Conservation (phyloP, 2,329 filamentous ascomycete genomes). For the Alternaria sp. region DNA sequence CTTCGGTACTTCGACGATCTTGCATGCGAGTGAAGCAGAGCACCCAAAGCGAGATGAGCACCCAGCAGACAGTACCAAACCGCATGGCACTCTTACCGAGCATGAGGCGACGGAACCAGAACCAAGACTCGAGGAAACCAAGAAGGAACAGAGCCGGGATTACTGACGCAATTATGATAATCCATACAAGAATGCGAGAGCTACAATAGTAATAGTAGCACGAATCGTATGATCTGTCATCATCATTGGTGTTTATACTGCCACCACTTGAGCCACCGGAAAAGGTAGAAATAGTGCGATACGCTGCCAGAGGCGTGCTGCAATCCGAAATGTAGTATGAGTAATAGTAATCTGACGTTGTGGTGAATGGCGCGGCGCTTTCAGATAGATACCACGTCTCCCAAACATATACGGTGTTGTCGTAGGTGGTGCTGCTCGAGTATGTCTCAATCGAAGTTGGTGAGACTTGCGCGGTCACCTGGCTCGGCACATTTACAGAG, state of each 20-base stretch:
- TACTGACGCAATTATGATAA: conserved; percentile 42
- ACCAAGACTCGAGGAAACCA: conserved; percentile 44
- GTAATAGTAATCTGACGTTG: conserved; percentile 35
- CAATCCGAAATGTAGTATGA: conserved; percentile 37
- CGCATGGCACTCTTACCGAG: conserved; percentile 42
- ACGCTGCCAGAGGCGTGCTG: conserved; percentile 27
- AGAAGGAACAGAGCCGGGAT: conserved; percentile 44
- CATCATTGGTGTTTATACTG: background rate
- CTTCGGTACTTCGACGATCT: conserved; percentile 40
- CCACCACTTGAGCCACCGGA: background rate
- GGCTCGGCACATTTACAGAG: conserved; percentile 33
- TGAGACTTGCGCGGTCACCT: conserved; percentile 36
- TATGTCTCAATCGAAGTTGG: conserved; percentile 33
- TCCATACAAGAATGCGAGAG: conserved; percentile 28
- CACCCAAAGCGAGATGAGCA: conserved; percentile 42
- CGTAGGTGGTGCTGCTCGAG: conserved; percentile 17
- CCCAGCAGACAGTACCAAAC: conserved; percentile 46
- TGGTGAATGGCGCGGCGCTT: conserved; percentile 39
- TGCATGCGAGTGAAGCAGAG: conserved; percentile 47
- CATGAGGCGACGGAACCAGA: conserved; percentile 51
- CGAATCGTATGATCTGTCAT: conserved; percentile 16
- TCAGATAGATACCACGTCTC: conserved; percentile 41
- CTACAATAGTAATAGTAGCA: conserved; percentile 27
- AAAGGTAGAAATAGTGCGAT: conserved; percentile 13
- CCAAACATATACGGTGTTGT: conserved; percentile 17